Conservation (phyloP, 2,329 filamentous ascomycete species). For the Sporothrix pallida region DNA sequence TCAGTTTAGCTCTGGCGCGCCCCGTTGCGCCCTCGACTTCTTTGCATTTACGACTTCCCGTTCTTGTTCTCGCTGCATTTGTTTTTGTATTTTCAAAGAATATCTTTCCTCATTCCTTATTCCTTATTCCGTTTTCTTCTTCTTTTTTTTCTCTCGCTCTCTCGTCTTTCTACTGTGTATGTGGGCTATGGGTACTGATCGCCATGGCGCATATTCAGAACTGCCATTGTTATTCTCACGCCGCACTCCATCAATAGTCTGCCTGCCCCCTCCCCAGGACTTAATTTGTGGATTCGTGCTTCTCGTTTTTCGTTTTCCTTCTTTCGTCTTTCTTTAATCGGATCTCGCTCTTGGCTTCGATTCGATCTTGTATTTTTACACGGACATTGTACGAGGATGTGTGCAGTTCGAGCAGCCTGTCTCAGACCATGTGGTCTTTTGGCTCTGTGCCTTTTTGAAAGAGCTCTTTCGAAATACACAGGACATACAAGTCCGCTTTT, state of each 20-base stretch:
- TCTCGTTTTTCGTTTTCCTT: too few species aligned
- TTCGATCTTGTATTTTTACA: background rate
- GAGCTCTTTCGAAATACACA: too few species aligned
- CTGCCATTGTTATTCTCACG: background rate
- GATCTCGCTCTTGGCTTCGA: background rate
- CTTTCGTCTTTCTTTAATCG: too few species aligned
- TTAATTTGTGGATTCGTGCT: too few species aligned
- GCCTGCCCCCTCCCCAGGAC: too few species aligned
- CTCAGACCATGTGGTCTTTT: background rate
- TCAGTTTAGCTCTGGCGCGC: background rate
- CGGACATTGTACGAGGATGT: too few species aligned
- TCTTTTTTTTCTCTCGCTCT: background rate
- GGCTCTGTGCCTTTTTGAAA: background rate
- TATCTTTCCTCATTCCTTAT: too few species aligned
- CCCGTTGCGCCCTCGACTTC: background rate
- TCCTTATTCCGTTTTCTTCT: background rate
- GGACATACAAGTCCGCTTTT: too few species aligned
- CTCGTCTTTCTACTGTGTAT: too few species aligned
- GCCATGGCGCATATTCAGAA: background rate
- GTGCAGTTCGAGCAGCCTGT: background rate
- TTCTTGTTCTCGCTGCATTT: background rate
- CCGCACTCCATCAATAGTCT: background rate
- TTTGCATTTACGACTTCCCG: conserved; percentile 12
- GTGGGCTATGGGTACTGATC: background rate
- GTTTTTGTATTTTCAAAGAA: background rate